Percentiles rank a stretch among this genome's conserved stretches.
Conservation (phyloP, 148 eudicot species). For the Chenopodium quinoa region DNA sequence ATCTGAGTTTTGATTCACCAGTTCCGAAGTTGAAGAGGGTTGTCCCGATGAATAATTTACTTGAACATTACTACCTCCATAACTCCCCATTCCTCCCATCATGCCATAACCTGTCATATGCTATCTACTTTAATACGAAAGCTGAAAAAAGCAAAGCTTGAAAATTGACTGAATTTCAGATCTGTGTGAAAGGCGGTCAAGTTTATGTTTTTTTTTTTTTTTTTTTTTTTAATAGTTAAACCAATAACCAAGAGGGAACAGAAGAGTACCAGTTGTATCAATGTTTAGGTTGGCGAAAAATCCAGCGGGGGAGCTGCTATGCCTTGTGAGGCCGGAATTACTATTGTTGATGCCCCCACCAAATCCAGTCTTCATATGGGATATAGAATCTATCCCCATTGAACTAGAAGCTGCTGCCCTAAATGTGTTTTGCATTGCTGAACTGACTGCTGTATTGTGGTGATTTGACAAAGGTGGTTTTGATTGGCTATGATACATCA, state of each 20-base stretch:
- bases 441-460: slow-evolving; percentile 21
- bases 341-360: slow-evolving; percentile 34
- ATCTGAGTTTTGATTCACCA: slow-evolving; percentile 39
- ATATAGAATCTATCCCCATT: slow-evolving; percentile 26
- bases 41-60: slow-evolving; percentile 45
- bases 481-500: slow-evolving; percentile 42
- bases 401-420: slow-evolving; percentile 16
- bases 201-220: background rate
- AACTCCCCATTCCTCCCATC: slow-evolving; percentile 43
- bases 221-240: too few relatives aligned
- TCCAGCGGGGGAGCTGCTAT: slow-evolving; percentile 89
- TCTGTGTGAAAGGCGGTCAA: slow-evolving; percentile 5
- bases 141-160: background rate
- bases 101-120: slow-evolving; percentile 51
- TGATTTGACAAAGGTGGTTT: slow-evolving; percentile 37
- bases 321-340: slow-evolving; percentile 51
- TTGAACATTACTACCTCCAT: slow-evolving; percentile 43
- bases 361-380: slow-evolving; percentile 44
- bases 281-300: slow-evolving; percentile 51
- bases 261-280: slow-evolving; percentile 48
- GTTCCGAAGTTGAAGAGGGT: slow-evolving; percentile 37
- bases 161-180: slow-evolving; percentile 1
- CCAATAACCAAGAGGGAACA: background rate
- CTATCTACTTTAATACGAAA: slow-evolving; percentile 14
- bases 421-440: slow-evolving; percentile 27